phyloP scores from a whole-genome alignment of 78 protist species.

The Cyanophora paradoxa region DNA sequence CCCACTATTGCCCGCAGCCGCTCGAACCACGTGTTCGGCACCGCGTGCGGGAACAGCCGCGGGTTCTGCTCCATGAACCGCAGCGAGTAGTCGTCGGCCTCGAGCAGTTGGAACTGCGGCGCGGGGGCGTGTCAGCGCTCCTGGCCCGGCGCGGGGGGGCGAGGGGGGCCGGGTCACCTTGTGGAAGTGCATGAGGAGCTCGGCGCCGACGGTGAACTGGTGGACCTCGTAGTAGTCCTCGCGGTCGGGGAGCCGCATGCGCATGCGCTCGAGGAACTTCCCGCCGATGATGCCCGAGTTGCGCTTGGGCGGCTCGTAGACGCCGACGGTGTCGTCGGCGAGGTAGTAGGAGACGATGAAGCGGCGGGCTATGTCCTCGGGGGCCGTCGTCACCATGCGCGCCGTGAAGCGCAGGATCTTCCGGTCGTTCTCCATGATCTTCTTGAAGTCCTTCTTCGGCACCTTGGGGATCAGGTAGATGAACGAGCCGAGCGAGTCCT shows the following conservation, averaged over 20 bases:
- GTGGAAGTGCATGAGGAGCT: not conserved
- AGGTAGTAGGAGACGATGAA: constrained; percentile 50
- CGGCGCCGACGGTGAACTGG: not conserved
- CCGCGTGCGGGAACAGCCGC: not conserved
- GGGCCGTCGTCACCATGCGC: not conserved
- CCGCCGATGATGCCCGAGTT: constrained; percentile 68
- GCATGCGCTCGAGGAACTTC: constrained; percentile 54
- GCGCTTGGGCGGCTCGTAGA: constrained; percentile 47
- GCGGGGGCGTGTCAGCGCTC: not conserved
- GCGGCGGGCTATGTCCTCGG: constrained; percentile 38
- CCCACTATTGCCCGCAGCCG: too few relatives aligned
- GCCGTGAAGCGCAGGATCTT: constrained; percentile 35
- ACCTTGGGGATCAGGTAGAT: constrained; percentile 49
- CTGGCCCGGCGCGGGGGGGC: not conserved
- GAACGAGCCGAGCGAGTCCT: constrained; percentile 47
- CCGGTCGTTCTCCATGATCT: constrained; percentile 19
- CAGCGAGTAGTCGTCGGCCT: constrained; percentile 21
- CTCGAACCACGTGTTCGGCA: too few relatives aligned
- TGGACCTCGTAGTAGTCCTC: not conserved
- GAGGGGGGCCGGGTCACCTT: too few relatives aligned
- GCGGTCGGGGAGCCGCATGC: not conserved
- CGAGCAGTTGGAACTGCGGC: not conserved
- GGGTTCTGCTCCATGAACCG: not conserved
- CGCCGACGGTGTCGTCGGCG: constrained; percentile 44
- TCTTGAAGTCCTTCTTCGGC: constrained; percentile 40